A percentile compares a stretch with the other conserved stretches of the same genome.
These are phyloP conservation scores for Sphaerosporella brunnea DNA, from an alignment of 495 filamentous ascomycete species.

Conservation along the genomic window DNA sequence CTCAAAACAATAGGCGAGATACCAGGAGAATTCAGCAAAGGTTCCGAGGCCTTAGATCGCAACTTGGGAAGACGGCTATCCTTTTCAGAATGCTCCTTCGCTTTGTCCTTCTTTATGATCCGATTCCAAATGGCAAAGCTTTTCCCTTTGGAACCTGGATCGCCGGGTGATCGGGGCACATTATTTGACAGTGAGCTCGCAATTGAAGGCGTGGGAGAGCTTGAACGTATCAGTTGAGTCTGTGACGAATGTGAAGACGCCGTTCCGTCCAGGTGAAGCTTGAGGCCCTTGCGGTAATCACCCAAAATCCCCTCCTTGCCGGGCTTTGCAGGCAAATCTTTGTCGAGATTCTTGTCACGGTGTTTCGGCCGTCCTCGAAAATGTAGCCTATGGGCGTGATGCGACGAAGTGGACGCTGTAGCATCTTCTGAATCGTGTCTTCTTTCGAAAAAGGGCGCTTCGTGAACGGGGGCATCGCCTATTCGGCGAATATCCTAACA, in stretches of 20 bases:
- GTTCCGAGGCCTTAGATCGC: slow-evolving; percentile 3
- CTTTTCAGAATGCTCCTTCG: neutral
- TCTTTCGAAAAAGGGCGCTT: slow-evolving; percentile 51
- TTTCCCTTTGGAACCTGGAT: slow-evolving; percentile 13
- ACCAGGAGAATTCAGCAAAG: neutral
- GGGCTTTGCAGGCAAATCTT: slow-evolving; percentile 23
- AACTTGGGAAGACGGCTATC: neutral
- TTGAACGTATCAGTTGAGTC: slow-evolving; percentile 19
- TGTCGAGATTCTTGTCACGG: slow-evolving; percentile 23
- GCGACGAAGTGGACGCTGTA: slow-evolving; percentile 33
- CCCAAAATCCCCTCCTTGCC: neutral
- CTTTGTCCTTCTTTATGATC: slow-evolving; percentile 9
- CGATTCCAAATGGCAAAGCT: slow-evolving; percentile 15
- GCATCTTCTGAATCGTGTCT: slow-evolving; percentile 17
- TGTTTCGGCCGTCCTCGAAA: slow-evolving; percentile 50
- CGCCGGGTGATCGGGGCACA: slow-evolving; percentile 21
- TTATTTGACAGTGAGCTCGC: slow-evolving; percentile 24
- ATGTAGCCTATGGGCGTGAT: slow-evolving; percentile 41
- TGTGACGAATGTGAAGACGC: slow-evolving; percentile 25
- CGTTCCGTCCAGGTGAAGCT: slow-evolving; percentile 22
- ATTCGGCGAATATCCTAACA: slow-evolving; percentile 57
- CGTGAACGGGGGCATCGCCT: slow-evolving; percentile 65
- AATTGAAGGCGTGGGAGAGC: slow-evolving; percentile 25
- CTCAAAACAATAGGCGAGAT: slow-evolving; percentile 6
- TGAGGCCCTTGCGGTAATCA: slow-evolving; percentile 18